A percentile compares a stretch with the other conserved stretches of the same genome.
Evolutionary conservation across 2,329 filamentous ascomycete genomes (phyloP).

Genomic region (Cladophialophora yegresii): DNA sequence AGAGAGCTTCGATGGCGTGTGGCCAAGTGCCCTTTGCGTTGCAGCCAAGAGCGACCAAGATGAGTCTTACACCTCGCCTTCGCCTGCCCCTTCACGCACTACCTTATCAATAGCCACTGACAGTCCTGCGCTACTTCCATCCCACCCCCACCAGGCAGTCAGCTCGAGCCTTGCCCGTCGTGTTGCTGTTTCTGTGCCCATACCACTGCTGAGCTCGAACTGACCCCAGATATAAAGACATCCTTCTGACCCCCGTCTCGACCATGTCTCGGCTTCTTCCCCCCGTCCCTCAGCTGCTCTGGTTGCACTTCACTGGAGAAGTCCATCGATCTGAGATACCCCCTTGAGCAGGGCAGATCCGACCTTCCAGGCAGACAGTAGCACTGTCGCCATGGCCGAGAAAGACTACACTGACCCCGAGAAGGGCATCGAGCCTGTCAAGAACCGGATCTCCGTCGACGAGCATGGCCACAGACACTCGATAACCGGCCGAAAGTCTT

Average conservation of each 20-base stretch:
- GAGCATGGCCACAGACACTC: slow-evolving; percentile 20
- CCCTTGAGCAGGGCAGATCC: slow-evolving; percentile 1
- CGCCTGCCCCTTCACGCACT: slow-evolving; percentile 1
- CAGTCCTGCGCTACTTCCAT: slow-evolving; percentile 4
- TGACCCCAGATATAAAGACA: slow-evolving; percentile 11
- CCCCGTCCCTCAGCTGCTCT: not conserved
- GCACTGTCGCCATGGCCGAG: slow-evolving; percentile 13
- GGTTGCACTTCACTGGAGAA: not conserved
- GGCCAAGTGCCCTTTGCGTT: slow-evolving; percentile 2
- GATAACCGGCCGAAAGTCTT: slow-evolving; percentile 24
- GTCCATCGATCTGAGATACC: not conserved
- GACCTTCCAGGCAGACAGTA: not conserved
- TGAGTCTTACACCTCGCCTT: slow-evolving; percentile 8
- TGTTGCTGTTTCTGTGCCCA: not conserved
- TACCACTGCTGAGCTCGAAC: not conserved
- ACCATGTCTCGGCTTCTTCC: not conserved
- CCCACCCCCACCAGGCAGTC: slow-evolving; percentile 6
- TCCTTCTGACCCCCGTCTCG: slow-evolving; percentile 1
- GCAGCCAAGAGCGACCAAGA: slow-evolving; percentile 13
- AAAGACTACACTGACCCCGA: slow-evolving; percentile 26
- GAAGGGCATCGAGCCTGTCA: slow-evolving; percentile 26
- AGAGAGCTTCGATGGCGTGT: slow-evolving; percentile 10
- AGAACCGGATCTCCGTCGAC: slow-evolving; percentile 8
- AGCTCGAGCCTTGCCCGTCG: slow-evolving; percentile 12
- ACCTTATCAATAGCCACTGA: slow-evolving; percentile 19